Percentiles rank a stretch among this genome's conserved stretches.
Conservation (phyloP, 768 basidiomycete species). For the Russula abietina region DNA sequence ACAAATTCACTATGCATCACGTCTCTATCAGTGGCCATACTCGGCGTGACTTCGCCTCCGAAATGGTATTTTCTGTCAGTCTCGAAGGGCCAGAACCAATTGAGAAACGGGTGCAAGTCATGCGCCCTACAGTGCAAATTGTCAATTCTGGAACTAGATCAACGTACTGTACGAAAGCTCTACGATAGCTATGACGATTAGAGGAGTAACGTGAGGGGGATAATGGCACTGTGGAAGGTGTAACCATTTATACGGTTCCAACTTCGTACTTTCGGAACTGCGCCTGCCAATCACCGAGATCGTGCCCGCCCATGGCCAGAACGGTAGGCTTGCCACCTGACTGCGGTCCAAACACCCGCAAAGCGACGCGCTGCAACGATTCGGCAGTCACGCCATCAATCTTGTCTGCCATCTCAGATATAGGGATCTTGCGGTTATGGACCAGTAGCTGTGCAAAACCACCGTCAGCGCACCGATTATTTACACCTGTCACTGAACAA, state of each 20-base stretch:
- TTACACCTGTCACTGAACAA: background rate
- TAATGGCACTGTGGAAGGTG: background rate
- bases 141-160: background rate
- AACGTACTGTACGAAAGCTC: background rate
- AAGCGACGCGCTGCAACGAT: slow-evolving; percentile 71
- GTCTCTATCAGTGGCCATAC: background rate
- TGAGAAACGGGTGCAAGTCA: background rate
- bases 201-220: background rate
- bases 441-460: slow-evolving; percentile 59
- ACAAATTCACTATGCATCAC: background rate
- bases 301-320: slow-evolving; percentile 78
- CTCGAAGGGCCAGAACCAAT: background rate
- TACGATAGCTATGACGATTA: background rate
- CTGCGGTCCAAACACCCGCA: slow-evolving; percentile 62
- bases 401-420: slow-evolving; percentile 86
- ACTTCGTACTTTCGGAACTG: slow-evolving; percentile 69
- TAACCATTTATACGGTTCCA: slow-evolving; percentile 26
- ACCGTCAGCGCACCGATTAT: background rate
- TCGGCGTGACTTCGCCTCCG: background rate
- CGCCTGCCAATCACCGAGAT: slow-evolving; percentile 59
- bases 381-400: slow-evolving; percentile 71
- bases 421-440: slow-evolving; percentile 76
- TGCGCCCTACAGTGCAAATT: background rate
- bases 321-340: slow-evolving; percentile 66
- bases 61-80: too few relatives aligned